Base-by-base conservation (phyloP, 2,329 filamentous ascomycete species). In the Cladosporium phlei region DNA sequence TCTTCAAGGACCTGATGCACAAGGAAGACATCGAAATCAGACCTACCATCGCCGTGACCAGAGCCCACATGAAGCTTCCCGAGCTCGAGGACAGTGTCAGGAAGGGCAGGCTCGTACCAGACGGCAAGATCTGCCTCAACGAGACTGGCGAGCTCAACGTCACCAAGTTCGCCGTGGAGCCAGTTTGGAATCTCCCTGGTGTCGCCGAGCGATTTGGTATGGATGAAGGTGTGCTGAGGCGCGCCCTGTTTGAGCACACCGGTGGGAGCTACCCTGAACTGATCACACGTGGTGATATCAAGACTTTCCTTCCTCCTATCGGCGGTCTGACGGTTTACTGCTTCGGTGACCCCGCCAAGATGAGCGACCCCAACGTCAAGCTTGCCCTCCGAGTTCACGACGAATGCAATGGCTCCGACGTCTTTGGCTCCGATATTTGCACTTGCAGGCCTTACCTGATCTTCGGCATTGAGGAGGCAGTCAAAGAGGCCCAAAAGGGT, bases 351-450 rank as follows among this genome's bases (percentile, higher is more conserved):
- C 89, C 90, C 16, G 86, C 87, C 45, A 95, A 93, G 64, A 93
- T 97, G 80, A 87, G 88, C 4, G 87, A 97, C 63, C 83, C 88
- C 37, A 86, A 84, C 45, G 83, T 83, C 47, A 81, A 79, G 51
- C 75, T 97, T 32, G 88, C 93, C 11, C 74, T 97, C 49, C 83
- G 93, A 56, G 83, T 97, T 37, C 93, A 87, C 65, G 83, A 86
- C 60, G 83, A 86, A 73, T 97, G 93, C 70, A 97, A 97, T 63
- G 93, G 93, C 48, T 94, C 87, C 65, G 93, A 98, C 69, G 93
- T 97, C 33, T 98, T 97, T 66, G 89, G 91, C 50, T 95, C 89
- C 16, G 93, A 98, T 65, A 98, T 97, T 61, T 97, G 93, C 71
- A 97, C 93, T 9, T 97, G 91, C 68, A 80, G 88, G 47, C 93